A percentile compares a stretch with the other conserved stretches of the same genome.
These are phyloP conservation scores for Cadophora luteo-olivacea DNA, from an alignment of 2,329 filamentous ascomycete species.

Conservation along the genomic window DNA sequence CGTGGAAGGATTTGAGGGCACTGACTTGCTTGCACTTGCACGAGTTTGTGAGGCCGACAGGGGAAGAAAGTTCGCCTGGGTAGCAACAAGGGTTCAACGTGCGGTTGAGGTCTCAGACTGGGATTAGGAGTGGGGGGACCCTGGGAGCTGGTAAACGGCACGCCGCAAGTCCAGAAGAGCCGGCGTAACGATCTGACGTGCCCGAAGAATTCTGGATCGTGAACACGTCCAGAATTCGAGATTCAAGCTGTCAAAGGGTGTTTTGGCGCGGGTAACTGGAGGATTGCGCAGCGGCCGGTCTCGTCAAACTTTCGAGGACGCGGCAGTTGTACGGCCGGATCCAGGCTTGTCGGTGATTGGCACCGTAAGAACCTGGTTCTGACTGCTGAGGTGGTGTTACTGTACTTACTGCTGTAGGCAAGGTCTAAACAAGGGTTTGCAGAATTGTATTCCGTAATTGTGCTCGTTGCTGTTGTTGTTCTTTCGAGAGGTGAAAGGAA, in stretches of 20 bases:
- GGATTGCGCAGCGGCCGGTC: not conserved
- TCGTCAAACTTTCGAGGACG: not conserved
- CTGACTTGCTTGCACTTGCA: slow-evolving; percentile 1
- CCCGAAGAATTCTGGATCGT: not conserved
- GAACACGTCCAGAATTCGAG: no score
- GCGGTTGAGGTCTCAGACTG: slow-evolving; percentile 12
- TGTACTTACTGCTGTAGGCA: not conserved
- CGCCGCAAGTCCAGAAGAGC: not conserved
- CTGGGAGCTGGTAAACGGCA: not conserved
- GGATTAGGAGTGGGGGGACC: slow-evolving; percentile 1
- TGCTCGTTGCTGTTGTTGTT: not conserved
- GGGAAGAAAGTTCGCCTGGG: not conserved
- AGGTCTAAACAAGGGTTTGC: not conserved
- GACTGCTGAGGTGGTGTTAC: not conserved
- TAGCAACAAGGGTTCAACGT: slow-evolving; percentile 9
- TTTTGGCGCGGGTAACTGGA: not conserved
- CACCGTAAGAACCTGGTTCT: slow-evolving; percentile 6
- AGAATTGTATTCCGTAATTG: not conserved
- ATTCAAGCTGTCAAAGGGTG: not conserved
- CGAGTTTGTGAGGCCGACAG: slow-evolving; percentile 3
- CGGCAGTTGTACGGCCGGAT: not conserved
- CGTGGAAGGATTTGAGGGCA: slow-evolving; percentile 4
- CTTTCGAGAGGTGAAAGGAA: not conserved
- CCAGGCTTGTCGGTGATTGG: not conserved
- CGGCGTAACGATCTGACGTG: not conserved